Conservation (phyloP, 2,329 filamentous ascomycete genomes). For the Cladobotryum mycophilum region DNA sequence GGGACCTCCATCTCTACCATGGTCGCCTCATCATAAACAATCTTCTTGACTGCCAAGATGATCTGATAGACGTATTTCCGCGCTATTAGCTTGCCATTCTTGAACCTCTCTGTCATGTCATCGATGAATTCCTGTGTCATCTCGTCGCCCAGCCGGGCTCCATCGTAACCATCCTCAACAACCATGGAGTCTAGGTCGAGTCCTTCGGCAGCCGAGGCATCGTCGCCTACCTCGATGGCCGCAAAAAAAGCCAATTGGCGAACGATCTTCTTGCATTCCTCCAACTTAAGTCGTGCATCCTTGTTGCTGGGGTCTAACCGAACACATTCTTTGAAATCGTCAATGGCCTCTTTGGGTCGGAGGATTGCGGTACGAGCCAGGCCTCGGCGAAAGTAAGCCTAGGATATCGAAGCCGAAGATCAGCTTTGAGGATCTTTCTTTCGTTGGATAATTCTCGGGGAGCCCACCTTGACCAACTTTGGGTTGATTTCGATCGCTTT, state of each 20-base stretch:
- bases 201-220: slow-evolving; percentile 85
- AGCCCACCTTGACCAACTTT: slow-evolving; percentile 73
- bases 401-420: slow-evolving; percentile 4
- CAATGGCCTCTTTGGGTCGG: slow-evolving; percentile 77
- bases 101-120: slow-evolving; percentile 95
- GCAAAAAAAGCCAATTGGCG: slow-evolving; percentile 88
- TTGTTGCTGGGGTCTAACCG: slow-evolving; percentile 83
- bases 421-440: slow-evolving; percentile 5
- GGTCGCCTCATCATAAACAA: slow-evolving; percentile 87
- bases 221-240: slow-evolving; percentile 88
- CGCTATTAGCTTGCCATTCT: slow-evolving; percentile 89
- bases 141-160: slow-evolving; percentile 64
- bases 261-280: slow-evolving; percentile 92
- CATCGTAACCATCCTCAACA: slow-evolving; percentile 81
- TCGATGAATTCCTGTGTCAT: slow-evolving; percentile 98
- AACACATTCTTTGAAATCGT: slow-evolving; percentile 87
- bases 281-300: slow-evolving; percentile 82
- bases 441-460: background rate
- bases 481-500: slow-evolving; percentile 88
- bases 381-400: slow-evolving; percentile 93
- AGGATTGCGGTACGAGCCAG: slow-evolving; percentile 88
- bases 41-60: slow-evolving; percentile 78
- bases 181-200: slow-evolving; percentile 80
- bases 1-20: slow-evolving; percentile 92
- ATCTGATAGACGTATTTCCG: slow-evolving; percentile 98